These are phyloP conservation scores for Populus hybrid DNA, from an alignment of 441 rosid genomes.

Conservation along the genomic window DNA sequence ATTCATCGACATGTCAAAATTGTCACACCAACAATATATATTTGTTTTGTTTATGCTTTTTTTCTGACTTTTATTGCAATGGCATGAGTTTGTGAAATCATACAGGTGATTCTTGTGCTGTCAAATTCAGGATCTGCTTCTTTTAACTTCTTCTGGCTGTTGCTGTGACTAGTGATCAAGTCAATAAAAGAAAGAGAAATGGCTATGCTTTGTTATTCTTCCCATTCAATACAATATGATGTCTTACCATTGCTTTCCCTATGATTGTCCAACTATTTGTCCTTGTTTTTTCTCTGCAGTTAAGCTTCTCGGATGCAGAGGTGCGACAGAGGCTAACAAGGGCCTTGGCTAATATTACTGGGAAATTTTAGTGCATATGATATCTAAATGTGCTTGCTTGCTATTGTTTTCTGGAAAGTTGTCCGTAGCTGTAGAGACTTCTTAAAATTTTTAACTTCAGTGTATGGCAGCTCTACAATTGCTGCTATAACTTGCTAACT, in stretches of 20 bases:
- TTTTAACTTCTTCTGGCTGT: neutral
- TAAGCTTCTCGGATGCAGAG: slow-evolving; percentile 28
- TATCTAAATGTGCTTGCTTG: slow-evolving; percentile 23
- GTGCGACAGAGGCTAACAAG: slow-evolving; percentile 32
- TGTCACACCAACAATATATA: neutral
- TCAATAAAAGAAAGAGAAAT: neutral
- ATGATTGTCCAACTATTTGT: neutral
- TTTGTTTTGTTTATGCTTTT: neutral
- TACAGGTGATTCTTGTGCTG: neutral
- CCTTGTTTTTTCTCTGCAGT: slow-evolving; percentile 33
- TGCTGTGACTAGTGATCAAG: neutral
- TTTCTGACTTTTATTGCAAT: neutral
- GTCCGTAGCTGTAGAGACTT: slow-evolving; percentile 29
- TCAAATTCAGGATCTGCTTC: neutral
- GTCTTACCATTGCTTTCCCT: slow-evolving; percentile 14
- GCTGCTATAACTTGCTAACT: slow-evolving; percentile 42
- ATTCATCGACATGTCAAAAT: neutral
- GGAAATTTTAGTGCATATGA: slow-evolving; percentile 38
- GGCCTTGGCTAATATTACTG: slow-evolving; percentile 28
- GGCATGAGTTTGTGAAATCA: neutral
- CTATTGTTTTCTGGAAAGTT: slow-evolving; percentile 21
- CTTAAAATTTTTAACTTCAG: slow-evolving; percentile 32
- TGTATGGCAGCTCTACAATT: slow-evolving; percentile 33
- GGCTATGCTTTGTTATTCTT: neutral
- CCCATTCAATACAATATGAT: neutral